These are phyloP conservation scores for Trametopsis cervina DNA, from an alignment of 768 basidiomycete species.

Conservation along the genomic window DNA sequence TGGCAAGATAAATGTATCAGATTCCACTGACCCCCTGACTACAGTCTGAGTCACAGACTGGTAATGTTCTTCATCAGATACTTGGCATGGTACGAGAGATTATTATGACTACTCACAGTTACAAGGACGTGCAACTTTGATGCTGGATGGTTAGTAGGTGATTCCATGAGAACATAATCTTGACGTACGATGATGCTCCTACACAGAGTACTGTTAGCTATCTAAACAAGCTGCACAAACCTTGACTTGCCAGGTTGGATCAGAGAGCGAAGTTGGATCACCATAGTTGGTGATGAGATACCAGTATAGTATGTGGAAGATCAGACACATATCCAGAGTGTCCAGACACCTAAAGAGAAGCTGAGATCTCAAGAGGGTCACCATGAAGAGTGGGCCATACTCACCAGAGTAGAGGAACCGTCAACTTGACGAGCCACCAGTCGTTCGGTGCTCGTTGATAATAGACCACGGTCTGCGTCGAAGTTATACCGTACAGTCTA, in stretches of 20 bases:
- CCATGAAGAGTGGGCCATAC: background rate
- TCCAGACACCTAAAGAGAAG: slow-evolving; percentile 38
- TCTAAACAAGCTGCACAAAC: background rate
- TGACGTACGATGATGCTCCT: slow-evolving; percentile 6
- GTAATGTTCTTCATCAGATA: too few relatives aligned
- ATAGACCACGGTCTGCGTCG: slow-evolving; percentile 15
- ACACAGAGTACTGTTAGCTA: background rate
- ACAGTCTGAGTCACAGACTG: slow-evolving; percentile 9
- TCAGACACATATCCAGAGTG: slow-evolving; percentile 47
- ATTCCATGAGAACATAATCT: background rate
- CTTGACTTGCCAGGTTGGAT: slow-evolving; percentile 41
- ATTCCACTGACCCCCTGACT: slow-evolving; percentile 8
- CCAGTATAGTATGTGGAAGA: slow-evolving; percentile 48
- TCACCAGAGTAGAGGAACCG: background rate
- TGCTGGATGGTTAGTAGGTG: background rate
- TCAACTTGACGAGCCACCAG: slow-evolving; percentile 1
- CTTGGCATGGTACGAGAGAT: too few relatives aligned
- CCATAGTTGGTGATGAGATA: slow-evolving; percentile 52
- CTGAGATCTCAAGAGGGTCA: background rate
- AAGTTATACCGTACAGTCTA: slow-evolving; percentile 9
- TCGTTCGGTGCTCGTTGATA: slow-evolving; percentile 7
- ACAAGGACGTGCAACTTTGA: slow-evolving; percentile 44
- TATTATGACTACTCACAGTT: slow-evolving; percentile 44
- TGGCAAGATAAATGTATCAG: background rate
- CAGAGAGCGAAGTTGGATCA: slow-evolving; percentile 35